phyloP scores from a whole-genome alignment of 2,329 filamentous ascomycete genomes.

The Pseudocercospora crystallina region DNA sequence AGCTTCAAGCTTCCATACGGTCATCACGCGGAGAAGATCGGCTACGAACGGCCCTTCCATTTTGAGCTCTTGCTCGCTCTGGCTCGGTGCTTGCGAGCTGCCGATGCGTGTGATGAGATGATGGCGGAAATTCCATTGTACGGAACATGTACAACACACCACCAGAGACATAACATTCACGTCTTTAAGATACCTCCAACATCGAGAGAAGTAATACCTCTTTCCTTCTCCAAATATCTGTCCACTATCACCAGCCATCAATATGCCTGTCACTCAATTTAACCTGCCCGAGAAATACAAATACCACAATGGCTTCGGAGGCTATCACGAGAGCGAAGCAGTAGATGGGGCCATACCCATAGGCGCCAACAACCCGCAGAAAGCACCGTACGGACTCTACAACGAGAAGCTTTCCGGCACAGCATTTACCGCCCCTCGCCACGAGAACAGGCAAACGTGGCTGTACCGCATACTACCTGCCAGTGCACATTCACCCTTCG shows the following conservation, averaged over 20 bases:
- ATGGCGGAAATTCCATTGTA: too few species aligned
- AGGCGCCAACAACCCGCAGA: conserved; percentile 79
- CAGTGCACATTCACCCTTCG: conserved; percentile 58
- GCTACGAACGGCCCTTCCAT: too few species aligned
- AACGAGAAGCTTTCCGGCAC: conserved; percentile 68
- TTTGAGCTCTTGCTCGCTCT: too few species aligned
- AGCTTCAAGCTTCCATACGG: too few species aligned
- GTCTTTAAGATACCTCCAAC: too few species aligned
- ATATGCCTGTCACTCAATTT: conserved; percentile 67
- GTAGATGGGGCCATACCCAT: conserved; percentile 71
- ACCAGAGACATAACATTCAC: too few species aligned
- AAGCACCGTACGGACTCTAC: conserved; percentile 75
- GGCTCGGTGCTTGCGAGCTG: too few species aligned
- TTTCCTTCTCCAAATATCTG: too few species aligned
- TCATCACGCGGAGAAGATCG: too few species aligned
- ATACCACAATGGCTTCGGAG: conserved; percentile 77
- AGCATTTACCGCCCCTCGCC: conserved; percentile 58
- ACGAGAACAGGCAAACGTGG: conserved; percentile 60
- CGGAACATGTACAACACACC: too few species aligned
- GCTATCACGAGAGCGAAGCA: conserved; percentile 78
- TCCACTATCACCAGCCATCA: conserved; percentile 17
- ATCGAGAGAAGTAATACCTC: too few species aligned
- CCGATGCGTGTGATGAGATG: too few species aligned
- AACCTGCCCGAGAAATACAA: conserved; percentile 66
- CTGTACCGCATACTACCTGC: conserved; percentile 59